phyloP scores from a whole-genome alignment of 495 filamentous ascomycete species.

The Trichoderma virens region DNA sequence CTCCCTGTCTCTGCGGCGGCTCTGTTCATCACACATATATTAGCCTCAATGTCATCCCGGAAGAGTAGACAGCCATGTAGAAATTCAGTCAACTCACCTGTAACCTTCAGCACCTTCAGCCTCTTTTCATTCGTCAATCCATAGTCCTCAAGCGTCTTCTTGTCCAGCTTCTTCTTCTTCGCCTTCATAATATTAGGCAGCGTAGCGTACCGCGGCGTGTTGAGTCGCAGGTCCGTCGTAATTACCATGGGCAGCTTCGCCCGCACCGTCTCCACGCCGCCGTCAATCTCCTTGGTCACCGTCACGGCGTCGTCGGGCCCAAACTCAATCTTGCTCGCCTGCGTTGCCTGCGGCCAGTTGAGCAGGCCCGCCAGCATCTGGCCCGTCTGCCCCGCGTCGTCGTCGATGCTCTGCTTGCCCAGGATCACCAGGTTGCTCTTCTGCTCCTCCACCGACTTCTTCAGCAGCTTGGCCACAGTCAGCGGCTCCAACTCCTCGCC shows the following conservation, averaged over 20 bases:
- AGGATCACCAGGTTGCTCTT: conserved; percentile 84
- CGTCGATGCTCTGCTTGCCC: conserved; percentile 97
- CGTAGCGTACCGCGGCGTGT: conserved; percentile 91
- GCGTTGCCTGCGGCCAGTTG: conserved; percentile 89
- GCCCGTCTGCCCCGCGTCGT: conserved; percentile 91
- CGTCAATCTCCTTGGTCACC: conserved; percentile 89
- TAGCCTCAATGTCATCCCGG: conserved; percentile 15
- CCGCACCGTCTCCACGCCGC: conserved; percentile 82
- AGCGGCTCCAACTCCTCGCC: conserved; percentile 75
- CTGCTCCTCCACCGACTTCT: conserved; percentile 67
- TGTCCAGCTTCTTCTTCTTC: conserved; percentile 97
- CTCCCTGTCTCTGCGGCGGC: conserved; percentile 80
- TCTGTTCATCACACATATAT: conserved; percentile 39
- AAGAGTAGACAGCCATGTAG: not conserved
- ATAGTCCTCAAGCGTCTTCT: conserved; percentile 76
- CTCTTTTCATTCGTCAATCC: conserved; percentile 65
- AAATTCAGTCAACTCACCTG: conserved; percentile 46
- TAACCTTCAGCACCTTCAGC: conserved; percentile 82
- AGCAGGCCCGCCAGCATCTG: conserved; percentile 95
- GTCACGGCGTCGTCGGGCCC: conserved; percentile 50
- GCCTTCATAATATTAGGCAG: conserved; percentile 99
- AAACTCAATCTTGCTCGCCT: conserved; percentile 76
- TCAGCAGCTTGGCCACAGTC: conserved; percentile 79
- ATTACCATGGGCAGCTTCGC: conserved; percentile 82
- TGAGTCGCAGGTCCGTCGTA: conserved; percentile 90